phyloP scores from a whole-genome alignment of 441 rosid species.

The Flueggea neowawraea region DNA sequence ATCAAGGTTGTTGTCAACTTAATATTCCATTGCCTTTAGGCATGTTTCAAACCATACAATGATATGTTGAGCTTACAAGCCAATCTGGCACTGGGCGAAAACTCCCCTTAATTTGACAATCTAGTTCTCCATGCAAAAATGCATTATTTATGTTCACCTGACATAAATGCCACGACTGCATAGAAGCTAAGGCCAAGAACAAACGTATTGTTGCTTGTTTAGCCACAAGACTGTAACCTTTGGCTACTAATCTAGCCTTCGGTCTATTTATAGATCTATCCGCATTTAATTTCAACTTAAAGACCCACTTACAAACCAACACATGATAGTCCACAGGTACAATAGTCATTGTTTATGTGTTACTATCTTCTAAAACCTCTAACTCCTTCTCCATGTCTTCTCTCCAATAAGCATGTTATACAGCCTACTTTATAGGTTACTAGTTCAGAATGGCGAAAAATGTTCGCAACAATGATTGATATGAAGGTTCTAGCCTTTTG shows the following conservation, averaged over 20 bases:
- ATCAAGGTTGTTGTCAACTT: not conserved
- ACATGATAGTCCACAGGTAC: not conserved
- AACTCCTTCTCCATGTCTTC: not conserved
- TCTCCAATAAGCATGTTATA: not conserved
- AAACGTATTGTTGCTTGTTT: conserved; percentile 1
- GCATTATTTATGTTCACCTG: conserved; percentile 9
- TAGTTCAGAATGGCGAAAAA: not conserved
- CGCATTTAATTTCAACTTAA: not conserved
- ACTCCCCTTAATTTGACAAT: not conserved
- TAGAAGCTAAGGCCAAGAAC: not conserved
- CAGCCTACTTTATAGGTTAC: conserved; percentile 1
- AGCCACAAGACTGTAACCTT: conserved; percentile 3
- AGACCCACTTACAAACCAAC: conserved; percentile 4
- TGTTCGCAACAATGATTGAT: no score
- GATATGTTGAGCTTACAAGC: not conserved
- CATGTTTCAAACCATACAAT: conserved; percentile 7
- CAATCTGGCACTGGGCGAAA: not conserved
- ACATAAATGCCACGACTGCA: not conserved
- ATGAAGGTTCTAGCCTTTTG: no score
- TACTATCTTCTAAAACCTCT: conserved; percentile 1
- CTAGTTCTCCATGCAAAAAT: not conserved
- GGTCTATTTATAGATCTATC: not conserved
- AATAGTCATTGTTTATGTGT: not conserved
- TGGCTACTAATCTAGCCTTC: not conserved
- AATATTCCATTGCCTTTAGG: not conserved